These are phyloP conservation scores for Cystobasidium ongulense DNA, from an alignment of 768 basidiomycete genomes.

Conservation along the genomic window DNA sequence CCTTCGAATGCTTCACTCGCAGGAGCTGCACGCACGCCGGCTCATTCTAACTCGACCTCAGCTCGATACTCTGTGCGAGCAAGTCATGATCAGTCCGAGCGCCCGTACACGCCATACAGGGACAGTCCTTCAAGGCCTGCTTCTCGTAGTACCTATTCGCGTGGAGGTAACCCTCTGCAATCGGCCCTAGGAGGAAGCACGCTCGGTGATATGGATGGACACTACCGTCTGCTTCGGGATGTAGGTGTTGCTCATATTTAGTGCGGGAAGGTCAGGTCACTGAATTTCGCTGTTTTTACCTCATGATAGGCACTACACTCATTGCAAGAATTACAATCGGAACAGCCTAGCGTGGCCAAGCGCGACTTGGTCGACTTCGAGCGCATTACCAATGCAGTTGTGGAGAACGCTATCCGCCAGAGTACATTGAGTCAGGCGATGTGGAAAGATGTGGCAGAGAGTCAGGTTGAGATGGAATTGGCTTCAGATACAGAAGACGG, in stretches of 20 bases:
- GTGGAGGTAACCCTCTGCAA: neutral
- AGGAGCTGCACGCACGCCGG: neutral
- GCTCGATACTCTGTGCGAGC: neutral
- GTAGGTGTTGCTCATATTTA: neutral
- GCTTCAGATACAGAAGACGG: neutral
- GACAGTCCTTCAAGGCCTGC: neutral
- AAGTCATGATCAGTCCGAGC: neutral
- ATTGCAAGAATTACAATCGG: neutral
- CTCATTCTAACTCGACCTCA: neutral
- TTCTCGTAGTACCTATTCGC: neutral
- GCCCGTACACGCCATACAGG: neutral
- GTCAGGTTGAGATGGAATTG: neutral
- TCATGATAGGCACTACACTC: neutral
- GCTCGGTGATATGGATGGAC: neutral
- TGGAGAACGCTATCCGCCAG: neutral
- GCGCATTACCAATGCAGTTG: neutral
- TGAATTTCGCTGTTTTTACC: neutral
- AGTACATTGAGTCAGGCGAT: neutral
- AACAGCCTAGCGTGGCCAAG: neutral
- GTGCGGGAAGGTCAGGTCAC: neutral
- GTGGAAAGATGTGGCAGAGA: neutral
- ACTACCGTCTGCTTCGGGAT: neutral
- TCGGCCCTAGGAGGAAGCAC: neutral
- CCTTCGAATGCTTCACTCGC: neutral
- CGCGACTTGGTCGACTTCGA: neutral